Percentiles rank a stretch among this genome's conserved stretches.
Evolutionary conservation across 441 rosid species (phyloP).

Genomic region (Gossypium gossypioides): DNA sequence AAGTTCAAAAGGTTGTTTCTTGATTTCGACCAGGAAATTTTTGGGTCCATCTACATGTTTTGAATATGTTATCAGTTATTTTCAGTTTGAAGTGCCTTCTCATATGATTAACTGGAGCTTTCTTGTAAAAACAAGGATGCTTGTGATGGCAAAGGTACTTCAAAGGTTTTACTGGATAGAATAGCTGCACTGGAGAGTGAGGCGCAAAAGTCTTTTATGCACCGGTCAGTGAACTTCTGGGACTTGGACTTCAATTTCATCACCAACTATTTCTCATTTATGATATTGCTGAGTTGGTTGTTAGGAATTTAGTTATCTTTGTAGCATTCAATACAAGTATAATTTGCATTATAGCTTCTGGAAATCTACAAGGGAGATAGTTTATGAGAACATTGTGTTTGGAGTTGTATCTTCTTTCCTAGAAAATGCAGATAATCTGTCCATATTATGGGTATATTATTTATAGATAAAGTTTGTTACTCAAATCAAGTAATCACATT

Average conservation of each 20-base stretch:
- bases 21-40: background rate
- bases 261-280: background rate
- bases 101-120: conserved; percentile 13
- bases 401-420: background rate
- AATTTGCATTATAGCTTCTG: background rate
- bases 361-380: background rate
- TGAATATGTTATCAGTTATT: background rate
- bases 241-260: background rate
- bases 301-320: background rate
- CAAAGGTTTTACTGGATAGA: conserved; percentile 62
- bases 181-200: conserved; percentile 78
- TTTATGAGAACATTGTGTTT: background rate
- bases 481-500: background rate
- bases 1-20: conserved; percentile 53
- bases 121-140: conserved; percentile 38
- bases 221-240: conserved; percentile 52
- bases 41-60: background rate
- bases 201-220: conserved; percentile 99
- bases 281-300: background rate
- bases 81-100: background rate
- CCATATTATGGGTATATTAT: background rate
- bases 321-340: background rate
- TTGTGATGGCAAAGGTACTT: conserved; percentile 78
- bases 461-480: background rate
- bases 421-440: background rate